Evolutionary conservation across 129 eudicot genomes (phyloP), one percentile per base, ranked within the genome.

Genomic region (Escallonia herrerae): DNA sequence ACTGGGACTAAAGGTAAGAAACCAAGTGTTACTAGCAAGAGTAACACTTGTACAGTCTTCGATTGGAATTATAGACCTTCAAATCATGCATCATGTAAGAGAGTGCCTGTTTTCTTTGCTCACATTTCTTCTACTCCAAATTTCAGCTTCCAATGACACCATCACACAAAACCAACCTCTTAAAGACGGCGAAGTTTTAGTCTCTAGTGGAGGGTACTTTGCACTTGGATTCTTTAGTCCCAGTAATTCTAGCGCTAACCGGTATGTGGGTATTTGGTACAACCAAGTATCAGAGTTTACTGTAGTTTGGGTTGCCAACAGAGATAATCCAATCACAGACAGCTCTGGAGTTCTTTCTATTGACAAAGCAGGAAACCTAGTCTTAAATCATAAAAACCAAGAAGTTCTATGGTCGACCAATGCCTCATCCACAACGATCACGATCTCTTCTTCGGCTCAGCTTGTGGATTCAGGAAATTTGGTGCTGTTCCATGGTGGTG

Each of bases 211-310:
- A 33, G 54, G 48, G 12, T 3, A 38, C 41, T 71, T 71, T 56
- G 60, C 56, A 1, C 67, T 71, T 8, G 75, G 68, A 4, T 71
- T 71, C 40, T 71, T 71, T 55, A 71, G 68, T 62, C 75, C 68
- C 2, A 42, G 10, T 1, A 65, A 49, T 10, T 46, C 39, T 3
- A 65, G 38, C n/a, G 33, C 15, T 22, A 40, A 46, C 12, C 54
- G 70, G 14, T 65, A 65, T 38, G 58, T 65, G 3, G 70, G 70
- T 8, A 65, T 65, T 46, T 65, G 70, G 70, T 65, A 50, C 60
- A 65, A 65, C 46, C 38, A 51, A 39, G 48, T 65, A n/a, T 5
- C 47, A 4, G 58, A 50, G 6, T 60, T 11, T 11, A 65, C 60
- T 3, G 70, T 65, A 14, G 70, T 65, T 9, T 65, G 70, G 70